Conservation (phyloP, 495 filamentous ascomycete species). For the Podospora pseudopauciseta region DNA sequence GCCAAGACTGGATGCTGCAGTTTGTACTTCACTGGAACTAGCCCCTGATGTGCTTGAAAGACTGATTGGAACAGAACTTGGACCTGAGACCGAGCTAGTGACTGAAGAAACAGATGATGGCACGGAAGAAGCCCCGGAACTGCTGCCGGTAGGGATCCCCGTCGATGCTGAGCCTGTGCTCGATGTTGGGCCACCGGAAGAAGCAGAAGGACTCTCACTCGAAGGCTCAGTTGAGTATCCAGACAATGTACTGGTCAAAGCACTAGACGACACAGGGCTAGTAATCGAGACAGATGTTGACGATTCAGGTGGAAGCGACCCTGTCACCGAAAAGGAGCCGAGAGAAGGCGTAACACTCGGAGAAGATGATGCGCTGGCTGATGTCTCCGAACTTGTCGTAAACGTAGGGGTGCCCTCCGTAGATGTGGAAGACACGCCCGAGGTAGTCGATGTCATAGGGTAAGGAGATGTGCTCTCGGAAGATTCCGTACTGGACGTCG, state of each 20-base stretch:
- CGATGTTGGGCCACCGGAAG: not conserved
- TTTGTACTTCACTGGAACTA: not conserved
- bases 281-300: not conserved
- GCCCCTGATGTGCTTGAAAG: not conserved
- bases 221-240: too few species aligned
- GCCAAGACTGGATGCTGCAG: not conserved
- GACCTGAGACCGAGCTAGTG: not conserved
- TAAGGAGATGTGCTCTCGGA: not conserved
- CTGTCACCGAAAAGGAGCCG: not conserved
- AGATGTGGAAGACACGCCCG: not conserved
- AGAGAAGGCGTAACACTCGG: not conserved
- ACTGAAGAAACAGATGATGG: not conserved
- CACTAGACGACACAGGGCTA: not conserved
- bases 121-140: not conserved
- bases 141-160: too few species aligned
- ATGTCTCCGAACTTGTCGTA: not conserved
- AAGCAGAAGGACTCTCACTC: not conserved
- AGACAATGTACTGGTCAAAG: not conserved
- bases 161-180: too few species aligned
- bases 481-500: not conserved
- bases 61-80: not conserved
- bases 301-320: not conserved
- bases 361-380: not conserved
- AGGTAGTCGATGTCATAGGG: not conserved
- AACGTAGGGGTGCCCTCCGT: not conserved